Evolutionary conservation across 164 flowering plant genomes (phyloP).

Genomic region (Tetrastigma voinierianum): DNA sequence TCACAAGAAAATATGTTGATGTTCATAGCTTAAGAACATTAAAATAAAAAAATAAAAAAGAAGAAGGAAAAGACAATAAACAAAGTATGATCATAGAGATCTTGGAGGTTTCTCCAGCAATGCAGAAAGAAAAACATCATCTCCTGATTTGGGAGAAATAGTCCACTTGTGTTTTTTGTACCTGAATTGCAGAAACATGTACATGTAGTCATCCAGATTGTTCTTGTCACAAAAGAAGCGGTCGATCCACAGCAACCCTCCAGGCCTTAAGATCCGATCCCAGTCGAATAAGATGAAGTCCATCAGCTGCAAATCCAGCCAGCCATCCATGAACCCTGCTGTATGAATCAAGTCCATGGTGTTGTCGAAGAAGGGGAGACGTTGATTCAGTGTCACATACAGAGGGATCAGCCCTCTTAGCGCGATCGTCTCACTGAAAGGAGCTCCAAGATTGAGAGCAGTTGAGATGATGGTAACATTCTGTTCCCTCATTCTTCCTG

Average conservation of each 20-base stretch:
- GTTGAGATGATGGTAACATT: conserved; percentile 78
- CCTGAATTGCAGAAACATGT: conserved; percentile 90
- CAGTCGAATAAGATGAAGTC: conserved; percentile 86
- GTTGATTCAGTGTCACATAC: conserved; percentile 69
- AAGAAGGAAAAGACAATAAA: not conserved
- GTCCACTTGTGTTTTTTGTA: conserved; percentile 90
- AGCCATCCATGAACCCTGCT: conserved; percentile 77
- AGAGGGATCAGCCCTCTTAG: conserved; percentile 86
- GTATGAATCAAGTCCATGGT: conserved; percentile 93
- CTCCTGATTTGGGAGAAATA: conserved; percentile 62
- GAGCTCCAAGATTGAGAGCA: conserved; percentile 90
- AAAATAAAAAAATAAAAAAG: too few relatives aligned
- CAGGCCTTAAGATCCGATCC: conserved; percentile 88
- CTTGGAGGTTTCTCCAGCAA: conserved; percentile 88
- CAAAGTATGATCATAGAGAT: conserved; percentile 38
- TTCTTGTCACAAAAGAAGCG: conserved; percentile 70
- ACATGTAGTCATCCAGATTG: conserved; percentile 85
- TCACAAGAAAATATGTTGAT: too few relatives aligned
- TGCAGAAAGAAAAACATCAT: conserved; percentile 82
- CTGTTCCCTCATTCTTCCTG: conserved; percentile 85
- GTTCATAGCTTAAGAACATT: not conserved
- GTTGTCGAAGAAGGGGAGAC: conserved; percentile 91
- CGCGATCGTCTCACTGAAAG: conserved; percentile 87
- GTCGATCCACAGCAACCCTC: conserved; percentile 89
- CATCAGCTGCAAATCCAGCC: conserved; percentile 76